Base-by-base conservation (phyloP, 805 yeast species). In the Candida chauliodis region DNA sequence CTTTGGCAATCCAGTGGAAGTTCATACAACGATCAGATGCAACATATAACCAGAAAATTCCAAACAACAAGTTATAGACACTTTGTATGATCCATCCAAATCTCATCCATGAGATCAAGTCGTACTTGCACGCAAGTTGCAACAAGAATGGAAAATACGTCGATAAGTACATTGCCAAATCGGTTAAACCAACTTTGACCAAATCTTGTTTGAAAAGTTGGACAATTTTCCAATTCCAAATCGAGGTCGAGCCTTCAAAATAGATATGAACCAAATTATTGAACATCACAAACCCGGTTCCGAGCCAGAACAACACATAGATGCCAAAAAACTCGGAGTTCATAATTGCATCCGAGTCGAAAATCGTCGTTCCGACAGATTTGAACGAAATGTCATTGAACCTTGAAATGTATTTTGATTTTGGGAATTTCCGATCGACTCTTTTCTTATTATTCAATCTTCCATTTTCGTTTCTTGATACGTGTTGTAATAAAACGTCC, bases 1-100 rank as follows among this genome's bases (percentile, higher is more conserved):
- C 90, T 53, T 81, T 80, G 2, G 88, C 95, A 35, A 90, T 84
- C 99, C 99, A 93, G 9, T 95, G 88, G 51, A 75, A 84, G 28
- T 71, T 64, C 55, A 66, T 58, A 34, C 55, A 55, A 5, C 41
- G 33, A 20, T 54, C 53, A 30, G 81, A 77, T 3, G 93, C 78
- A 51, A 78, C 68, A 46, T 66, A 59, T 30, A 81, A 53, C 65
- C 78, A 84, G 39, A 74, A 71, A 8, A 60, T 38, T 8, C 87
- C 53, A 51, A 73, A 83, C 0, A 46, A 40, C 5, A 78, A 36
- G 52, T 89, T 95, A 33, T 75, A 71, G 1, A 58, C 31, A 7
- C 76, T 65, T 49, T 83, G 84, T 2, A 86, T 32, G 3, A 64
- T 48, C 78, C 84, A 76, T 3, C 97, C 99, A 1, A 64, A 42